Evolutionary conservation across 768 basidiomycete genomes (phyloP).

Genomic region (Serendipita sp.): DNA sequence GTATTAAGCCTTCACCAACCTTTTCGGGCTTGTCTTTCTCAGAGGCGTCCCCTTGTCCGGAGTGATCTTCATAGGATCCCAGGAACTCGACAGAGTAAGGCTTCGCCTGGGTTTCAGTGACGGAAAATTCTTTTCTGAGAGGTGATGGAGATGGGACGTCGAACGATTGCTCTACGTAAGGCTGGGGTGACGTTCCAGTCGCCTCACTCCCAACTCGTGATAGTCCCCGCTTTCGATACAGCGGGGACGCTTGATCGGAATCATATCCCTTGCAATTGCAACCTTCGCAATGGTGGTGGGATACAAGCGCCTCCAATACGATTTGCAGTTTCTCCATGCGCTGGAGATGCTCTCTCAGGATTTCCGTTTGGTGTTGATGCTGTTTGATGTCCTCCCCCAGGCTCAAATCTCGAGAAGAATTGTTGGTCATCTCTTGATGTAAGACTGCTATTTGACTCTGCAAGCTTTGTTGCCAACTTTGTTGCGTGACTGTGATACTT

Average conservation of each 20-base stretch:
- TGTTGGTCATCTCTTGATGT: neutral
- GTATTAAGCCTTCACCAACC: neutral
- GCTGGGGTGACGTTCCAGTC: neutral
- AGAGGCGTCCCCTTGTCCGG: neutral
- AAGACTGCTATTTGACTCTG: neutral
- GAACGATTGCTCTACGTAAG: neutral
- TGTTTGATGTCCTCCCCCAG: neutral
- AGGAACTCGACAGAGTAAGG: neutral
- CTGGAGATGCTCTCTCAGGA: neutral
- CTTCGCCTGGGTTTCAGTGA: neutral
- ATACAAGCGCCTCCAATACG: neutral
- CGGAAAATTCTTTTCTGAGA: neutral
- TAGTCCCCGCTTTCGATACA: neutral
- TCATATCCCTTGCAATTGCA: neutral
- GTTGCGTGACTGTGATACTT: neutral
- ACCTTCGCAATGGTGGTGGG: neutral
- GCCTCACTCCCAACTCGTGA: neutral
- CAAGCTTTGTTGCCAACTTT: neutral
- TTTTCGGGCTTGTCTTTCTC: neutral
- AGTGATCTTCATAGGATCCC: neutral
- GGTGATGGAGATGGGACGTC: neutral
- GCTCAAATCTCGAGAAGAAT: neutral
- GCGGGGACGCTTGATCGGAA: neutral
- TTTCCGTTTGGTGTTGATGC: neutral
- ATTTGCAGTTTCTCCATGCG: constrained; percentile 1